Conservation (phyloP, 257 asterid species). For the Salvia hispanica region DNA sequence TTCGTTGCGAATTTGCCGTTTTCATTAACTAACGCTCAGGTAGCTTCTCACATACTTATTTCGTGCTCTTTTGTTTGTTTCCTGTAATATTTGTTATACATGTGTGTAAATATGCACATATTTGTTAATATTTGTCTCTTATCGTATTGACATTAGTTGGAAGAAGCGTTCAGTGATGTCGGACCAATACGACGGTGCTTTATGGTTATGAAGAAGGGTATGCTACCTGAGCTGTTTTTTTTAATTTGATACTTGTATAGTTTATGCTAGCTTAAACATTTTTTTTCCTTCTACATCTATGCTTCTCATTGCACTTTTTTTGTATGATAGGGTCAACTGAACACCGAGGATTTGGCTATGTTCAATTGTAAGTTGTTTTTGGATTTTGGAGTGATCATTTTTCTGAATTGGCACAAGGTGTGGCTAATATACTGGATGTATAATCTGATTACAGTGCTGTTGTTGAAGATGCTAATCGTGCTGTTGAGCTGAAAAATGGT, state of each 20-base stretch:
- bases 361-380: slow-evolving; percentile 73
- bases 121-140: not conserved
- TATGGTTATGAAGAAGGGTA: slow-evolving; percentile 86
- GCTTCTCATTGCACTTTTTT: slow-evolving; percentile 22
- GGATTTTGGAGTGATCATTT: not conserved
- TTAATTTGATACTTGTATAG: not conserved
- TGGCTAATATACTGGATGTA: slow-evolving; percentile 29
- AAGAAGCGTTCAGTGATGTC: slow-evolving; percentile 86
- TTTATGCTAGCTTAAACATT: not conserved
- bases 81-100: no score
- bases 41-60: slow-evolving; percentile 19
- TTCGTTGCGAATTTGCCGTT: slow-evolving; percentile 82
- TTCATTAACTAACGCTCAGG: slow-evolving; percentile 74
- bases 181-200: slow-evolving; percentile 94
- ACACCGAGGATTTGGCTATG: slow-evolving; percentile 94
- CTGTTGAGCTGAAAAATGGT: slow-evolving; percentile 81
- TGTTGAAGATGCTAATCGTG: slow-evolving; percentile 80
- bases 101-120: not conserved
- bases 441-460: slow-evolving; percentile 57
- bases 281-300: not conserved
- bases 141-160: slow-evolving; percentile 42
- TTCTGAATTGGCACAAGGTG: not conserved
- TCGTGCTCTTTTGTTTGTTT: not conserved
- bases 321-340: slow-evolving; percentile 64
- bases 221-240: slow-evolving; percentile 20